Conservation (phyloP, 306 rosid genomes). For the Sesbania bispinosa region DNA sequence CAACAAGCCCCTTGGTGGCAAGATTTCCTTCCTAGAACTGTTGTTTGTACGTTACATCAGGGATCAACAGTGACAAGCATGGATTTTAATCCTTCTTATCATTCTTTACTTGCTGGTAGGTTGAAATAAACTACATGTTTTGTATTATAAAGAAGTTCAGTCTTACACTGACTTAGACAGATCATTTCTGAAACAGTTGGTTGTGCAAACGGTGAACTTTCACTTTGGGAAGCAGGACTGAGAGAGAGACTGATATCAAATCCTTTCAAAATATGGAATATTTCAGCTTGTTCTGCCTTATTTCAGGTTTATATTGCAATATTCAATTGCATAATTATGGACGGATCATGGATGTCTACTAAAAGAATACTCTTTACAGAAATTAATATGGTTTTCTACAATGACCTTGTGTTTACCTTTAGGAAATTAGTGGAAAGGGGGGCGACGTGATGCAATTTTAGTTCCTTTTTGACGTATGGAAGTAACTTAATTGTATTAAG, state of each 20-base stretch:
- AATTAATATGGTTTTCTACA: background rate
- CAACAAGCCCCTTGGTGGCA: conserved; percentile 34
- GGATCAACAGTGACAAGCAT: conserved; percentile 43
- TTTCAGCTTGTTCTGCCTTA: conserved; percentile 25
- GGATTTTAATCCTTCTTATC: conserved; percentile 60
- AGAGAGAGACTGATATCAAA: conserved; percentile 44
- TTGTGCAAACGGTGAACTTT: conserved; percentile 50
- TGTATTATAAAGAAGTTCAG: background rate
- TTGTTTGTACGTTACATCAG: conserved; percentile 42
- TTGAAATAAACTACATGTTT: background rate
- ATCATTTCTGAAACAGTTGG: conserved; percentile 49
- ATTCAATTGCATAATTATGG: background rate
- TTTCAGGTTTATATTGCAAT: conserved; percentile 44
- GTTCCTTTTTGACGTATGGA: background rate
- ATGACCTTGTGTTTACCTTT: background rate
- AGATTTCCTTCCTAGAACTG: conserved; percentile 45
- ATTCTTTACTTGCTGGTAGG: conserved; percentile 56
- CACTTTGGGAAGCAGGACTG: conserved; percentile 52
- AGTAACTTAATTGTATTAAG: background rate
- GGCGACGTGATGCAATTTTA: background rate
- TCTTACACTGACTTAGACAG: conserved; percentile 1
- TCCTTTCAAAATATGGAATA: conserved; percentile 41
- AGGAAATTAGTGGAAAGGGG: background rate
- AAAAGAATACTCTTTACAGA: background rate
- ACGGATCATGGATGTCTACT: background rate